Base-by-base conservation (phyloP, 2,329 filamentous ascomycete genomes). In the Thielaviopsis musarum region DNA sequence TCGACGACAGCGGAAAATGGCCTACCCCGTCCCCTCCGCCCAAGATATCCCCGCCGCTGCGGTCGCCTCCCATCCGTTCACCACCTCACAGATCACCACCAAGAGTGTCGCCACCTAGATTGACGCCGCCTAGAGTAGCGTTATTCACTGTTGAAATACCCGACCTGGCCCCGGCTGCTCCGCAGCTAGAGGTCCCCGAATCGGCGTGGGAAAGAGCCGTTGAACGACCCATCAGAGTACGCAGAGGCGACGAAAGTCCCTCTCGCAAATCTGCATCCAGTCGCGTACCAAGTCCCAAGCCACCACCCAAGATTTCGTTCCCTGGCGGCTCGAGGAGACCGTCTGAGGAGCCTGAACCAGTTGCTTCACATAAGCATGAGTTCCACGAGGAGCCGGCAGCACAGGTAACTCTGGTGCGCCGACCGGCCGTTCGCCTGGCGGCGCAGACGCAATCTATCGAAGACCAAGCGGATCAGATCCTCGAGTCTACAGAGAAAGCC, bases 401-500 rank as follows among this genome's bases (percentile, higher is more conserved):
- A n/a, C 38, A 45, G 38, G 3, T 45, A 17, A 45, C 38, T n/a
- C 6, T 45, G 12, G 38, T n/a, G 15, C 38, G 38, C 17, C 38
- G 38, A 45, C 38, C 38, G n/a, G 38, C 38, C 6, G 38, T n/a
- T 45, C 38, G 38, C 15, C n/a, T 45, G 17, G 38, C 38, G 10
- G 38, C 38, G 48, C 5, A 28, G 19, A 9, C 45, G 3, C 41
- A 41, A 1, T 74, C 75, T 0, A 76, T 75, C 0, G 75, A 80
- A 59, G 70, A 72, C n/a, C 66, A 77, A 62, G 79, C 79, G 0
- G 77, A 83, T 60, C 71, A 77, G 49, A 83, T 83, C 51, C 67
- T 83, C 4, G 74, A 75, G 13, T 78, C 77, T 0, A 77, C 83
- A 67, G 71, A 75, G 24, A 74, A 74, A 53, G 72, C 74, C 0